A percentile compares a stretch with the other conserved stretches of the same genome.
Conservation (phyloP, 2,329 filamentous ascomycete species). For the Fusarium scirpi region DNA sequence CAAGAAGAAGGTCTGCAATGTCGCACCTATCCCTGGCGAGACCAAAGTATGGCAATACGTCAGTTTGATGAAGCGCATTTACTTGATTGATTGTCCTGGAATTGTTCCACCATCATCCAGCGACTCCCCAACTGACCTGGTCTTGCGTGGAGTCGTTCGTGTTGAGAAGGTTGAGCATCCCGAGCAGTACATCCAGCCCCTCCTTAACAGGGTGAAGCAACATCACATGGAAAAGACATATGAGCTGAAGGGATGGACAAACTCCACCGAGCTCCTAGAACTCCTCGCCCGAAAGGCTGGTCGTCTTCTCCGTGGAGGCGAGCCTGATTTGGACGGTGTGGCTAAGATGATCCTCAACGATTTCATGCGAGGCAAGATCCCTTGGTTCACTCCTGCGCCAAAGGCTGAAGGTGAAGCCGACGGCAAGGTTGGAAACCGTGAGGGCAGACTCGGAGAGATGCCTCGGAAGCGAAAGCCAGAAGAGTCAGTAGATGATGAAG, state of each 20-base stretch:
- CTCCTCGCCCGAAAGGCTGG: constrained; percentile 88
- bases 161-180: constrained; percentile 97
- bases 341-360: constrained; percentile 98
- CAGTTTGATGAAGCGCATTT: constrained; percentile 91
- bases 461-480: constrained; percentile 79
- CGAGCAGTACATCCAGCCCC: constrained; percentile 91
- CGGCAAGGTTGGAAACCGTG: constrained; percentile 73
- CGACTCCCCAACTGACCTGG: constrained; percentile 87
- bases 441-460: constrained; percentile 88
- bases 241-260: constrained; percentile 81
- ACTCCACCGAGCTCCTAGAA: constrained; percentile 86
- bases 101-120: constrained; percentile 90
- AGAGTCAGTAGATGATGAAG: constrained; percentile 60
- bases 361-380: constrained; percentile 93
- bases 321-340: constrained; percentile 92
- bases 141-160: constrained; percentile 90
- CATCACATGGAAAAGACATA: constrained; percentile 95
- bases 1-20: constrained; percentile 93
- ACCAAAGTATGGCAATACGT: constrained; percentile 99
- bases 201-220: constrained; percentile 82
- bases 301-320: constrained; percentile 88
- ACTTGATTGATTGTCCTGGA: constrained; percentile 94
- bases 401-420: constrained; percentile 63
- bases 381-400: constrained; percentile 92
- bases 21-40: constrained; percentile 94